A percentile compares a stretch with the other conserved stretches of the same genome.
Evolutionary conservation across 306 rosid species (phyloP).

Genomic region (Cicer arietinum): DNA sequence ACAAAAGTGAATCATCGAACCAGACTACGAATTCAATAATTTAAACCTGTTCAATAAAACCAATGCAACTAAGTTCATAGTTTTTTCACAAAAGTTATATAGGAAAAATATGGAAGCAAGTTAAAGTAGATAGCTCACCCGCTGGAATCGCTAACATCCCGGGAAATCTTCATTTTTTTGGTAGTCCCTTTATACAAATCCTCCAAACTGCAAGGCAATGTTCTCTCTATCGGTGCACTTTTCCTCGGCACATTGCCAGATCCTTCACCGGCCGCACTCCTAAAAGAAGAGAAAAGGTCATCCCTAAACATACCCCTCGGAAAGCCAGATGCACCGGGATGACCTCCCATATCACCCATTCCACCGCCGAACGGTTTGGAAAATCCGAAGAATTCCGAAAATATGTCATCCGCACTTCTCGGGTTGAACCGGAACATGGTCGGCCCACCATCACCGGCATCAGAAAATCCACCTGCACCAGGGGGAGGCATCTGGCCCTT

Average conservation of each 20-base stretch:
- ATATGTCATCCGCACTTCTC: constrained; percentile 80
- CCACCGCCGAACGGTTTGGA: constrained; percentile 71
- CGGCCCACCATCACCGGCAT: constrained; percentile 58
- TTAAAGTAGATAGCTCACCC: constrained; percentile 66
- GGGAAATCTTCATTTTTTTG: constrained; percentile 95
- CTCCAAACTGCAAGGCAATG: constrained; percentile 78
- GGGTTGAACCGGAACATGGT: constrained; percentile 68
- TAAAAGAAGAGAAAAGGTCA: constrained; percentile 56
- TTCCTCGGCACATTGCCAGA: constrained; percentile 62
- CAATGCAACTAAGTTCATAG: constrained; percentile 7
- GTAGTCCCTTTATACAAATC: constrained; percentile 89
- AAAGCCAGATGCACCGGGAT: constrained; percentile 64
- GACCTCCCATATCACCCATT: constrained; percentile 72
- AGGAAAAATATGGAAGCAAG: background rate
- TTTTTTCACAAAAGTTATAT: constrained; percentile 2
- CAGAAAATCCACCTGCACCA: constrained; percentile 61
- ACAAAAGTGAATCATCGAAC: background rate
- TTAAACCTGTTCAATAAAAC: constrained; percentile 22
- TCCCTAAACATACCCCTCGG: constrained; percentile 65
- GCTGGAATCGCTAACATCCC: constrained; percentile 75
- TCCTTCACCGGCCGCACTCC: constrained; percentile 61
- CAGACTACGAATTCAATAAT: background rate
- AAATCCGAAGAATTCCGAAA: constrained; percentile 76
- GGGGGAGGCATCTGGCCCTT: constrained; percentile 77
- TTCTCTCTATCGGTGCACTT: constrained; percentile 68